phyloP scores from a whole-genome alignment of 805 yeast species.

The Starmerella gropengiesseri region DNA sequence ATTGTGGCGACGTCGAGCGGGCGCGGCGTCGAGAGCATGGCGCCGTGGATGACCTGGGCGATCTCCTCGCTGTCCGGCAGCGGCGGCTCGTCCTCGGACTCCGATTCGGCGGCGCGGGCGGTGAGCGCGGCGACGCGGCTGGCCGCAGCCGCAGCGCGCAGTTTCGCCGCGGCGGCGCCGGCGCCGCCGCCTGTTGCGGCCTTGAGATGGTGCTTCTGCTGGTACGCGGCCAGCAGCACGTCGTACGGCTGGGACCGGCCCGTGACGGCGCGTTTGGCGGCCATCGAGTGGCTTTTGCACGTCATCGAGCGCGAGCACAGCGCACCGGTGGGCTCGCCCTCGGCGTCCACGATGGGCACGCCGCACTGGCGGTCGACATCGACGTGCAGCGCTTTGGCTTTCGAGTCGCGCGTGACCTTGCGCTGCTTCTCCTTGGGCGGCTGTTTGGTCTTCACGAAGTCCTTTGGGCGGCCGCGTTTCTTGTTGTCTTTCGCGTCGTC shows the following conservation, averaged over 20 bases:
- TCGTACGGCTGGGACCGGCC: constrained; percentile 93
- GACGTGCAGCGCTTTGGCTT: constrained; percentile 43
- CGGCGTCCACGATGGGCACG: constrained; percentile 45
- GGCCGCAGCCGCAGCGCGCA: constrained; percentile 4
- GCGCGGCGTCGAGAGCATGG: constrained; percentile 61
- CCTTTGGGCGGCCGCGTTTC: constrained; percentile 14
- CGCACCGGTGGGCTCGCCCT: constrained; percentile 59
- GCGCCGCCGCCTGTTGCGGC: constrained; percentile 36
- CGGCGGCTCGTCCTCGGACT: constrained; percentile 29
- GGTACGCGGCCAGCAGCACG: constrained; percentile 76
- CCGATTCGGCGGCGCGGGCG: constrained; percentile 25
- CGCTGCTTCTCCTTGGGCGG: constrained; percentile 8
- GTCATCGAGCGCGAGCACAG: constrained; percentile 90
- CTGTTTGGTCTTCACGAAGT: neutral
- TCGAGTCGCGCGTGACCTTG: constrained; percentile 29
- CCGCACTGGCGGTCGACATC: constrained; percentile 63
- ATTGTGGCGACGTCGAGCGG: constrained; percentile 59
- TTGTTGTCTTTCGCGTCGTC: neutral
- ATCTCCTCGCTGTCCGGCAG: constrained; percentile 84
- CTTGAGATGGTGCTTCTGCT: constrained; percentile 83
- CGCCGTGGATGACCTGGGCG: constrained; percentile 76
- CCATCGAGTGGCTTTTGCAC: constrained; percentile 96
- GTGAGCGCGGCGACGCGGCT: neutral
- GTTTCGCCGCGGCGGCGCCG: constrained; percentile 27
- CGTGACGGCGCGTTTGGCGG: constrained; percentile 87